phyloP scores from a whole-genome alignment of 257 asterid genomes.

The Solanum phureja region DNA sequence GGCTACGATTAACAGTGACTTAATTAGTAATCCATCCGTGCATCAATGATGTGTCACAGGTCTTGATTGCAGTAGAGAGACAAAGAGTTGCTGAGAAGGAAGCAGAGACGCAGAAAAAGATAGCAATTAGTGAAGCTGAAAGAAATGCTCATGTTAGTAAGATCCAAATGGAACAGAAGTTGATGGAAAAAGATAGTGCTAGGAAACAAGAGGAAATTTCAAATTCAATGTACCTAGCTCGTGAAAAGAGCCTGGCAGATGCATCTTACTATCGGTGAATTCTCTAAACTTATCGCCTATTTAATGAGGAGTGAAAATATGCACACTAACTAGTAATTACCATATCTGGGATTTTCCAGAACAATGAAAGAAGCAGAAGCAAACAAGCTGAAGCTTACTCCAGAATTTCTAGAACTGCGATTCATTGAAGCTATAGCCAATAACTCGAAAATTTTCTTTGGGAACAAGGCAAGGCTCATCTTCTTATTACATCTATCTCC shows the following conservation, averaged over 20 bases:
- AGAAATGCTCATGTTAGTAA: constrained; percentile 80
- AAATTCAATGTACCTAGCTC: constrained; percentile 79
- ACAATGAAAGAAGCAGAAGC: constrained; percentile 87
- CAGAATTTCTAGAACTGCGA: constrained; percentile 73
- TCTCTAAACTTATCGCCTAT: neutral
- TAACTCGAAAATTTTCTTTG: constrained; percentile 84
- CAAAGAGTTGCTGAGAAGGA: constrained; percentile 95
- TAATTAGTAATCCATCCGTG: neutral
- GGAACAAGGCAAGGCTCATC: constrained; percentile 54
- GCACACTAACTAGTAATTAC: neutral
- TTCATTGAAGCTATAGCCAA: constrained; percentile 87
- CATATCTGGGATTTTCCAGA: constrained; percentile 22
- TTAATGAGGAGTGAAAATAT: neutral
- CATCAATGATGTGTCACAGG: constrained; percentile 26
- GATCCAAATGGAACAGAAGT: constrained; percentile 91
- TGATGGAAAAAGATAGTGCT: constrained; percentile 84
- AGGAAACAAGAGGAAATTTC: constrained; percentile 92
- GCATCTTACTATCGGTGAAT: constrained; percentile 74
- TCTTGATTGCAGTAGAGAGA: constrained; percentile 81
- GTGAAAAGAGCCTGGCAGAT: constrained; percentile 95
- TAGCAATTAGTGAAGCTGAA: constrained; percentile 95
- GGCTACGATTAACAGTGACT: neutral
- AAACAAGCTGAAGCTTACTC: constrained; percentile 80
- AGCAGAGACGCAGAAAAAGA: constrained; percentile 90
- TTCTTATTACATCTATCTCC: neutral